phyloP scores from a whole-genome alignment of 208 protist genomes.

The Trypanosoma cruzi region DNA sequence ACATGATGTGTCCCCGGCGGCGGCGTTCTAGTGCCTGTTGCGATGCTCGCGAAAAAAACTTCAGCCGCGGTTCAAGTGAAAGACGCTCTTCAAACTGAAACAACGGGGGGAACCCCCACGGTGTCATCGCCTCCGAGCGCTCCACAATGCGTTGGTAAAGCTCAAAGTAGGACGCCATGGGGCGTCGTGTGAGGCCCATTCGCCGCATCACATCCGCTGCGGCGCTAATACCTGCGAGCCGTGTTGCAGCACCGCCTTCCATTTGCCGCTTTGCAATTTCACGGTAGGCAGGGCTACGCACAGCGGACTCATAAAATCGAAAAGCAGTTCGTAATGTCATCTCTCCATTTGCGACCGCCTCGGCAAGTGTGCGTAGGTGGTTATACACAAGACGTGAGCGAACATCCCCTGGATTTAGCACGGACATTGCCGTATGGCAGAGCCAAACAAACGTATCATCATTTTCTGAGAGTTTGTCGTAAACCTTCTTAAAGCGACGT shows the following conservation, averaged over 20 bases:
- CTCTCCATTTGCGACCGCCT: conserved; percentile 84
- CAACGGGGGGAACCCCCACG: conserved; percentile 91
- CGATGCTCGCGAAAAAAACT: conserved; percentile 82
- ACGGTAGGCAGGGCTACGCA: conserved; percentile 88
- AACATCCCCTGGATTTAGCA: conserved; percentile 90
- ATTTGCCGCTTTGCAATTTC: conserved; percentile 82
- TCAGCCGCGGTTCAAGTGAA: conserved; percentile 80
- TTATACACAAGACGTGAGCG: conserved; percentile 88
- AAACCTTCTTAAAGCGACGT: conserved; percentile 87
- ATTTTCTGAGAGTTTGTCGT: conserved; percentile 86
- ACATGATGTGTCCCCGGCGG: conserved; percentile 70
- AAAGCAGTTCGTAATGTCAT: conserved; percentile 91
- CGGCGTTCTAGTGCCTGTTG: conserved; percentile 83
- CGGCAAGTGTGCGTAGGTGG: conserved; percentile 82
- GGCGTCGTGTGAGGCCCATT: conserved; percentile 85
- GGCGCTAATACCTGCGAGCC: conserved; percentile 82
- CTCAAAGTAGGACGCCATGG: conserved; percentile 92
- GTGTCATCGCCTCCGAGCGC: conserved; percentile 90
- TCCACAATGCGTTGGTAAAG: conserved; percentile 92
- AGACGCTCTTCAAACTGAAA: conserved; percentile 93
- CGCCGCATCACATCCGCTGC: conserved; percentile 88
- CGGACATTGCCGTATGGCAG: conserved; percentile 91
- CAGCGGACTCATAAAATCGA: conserved; percentile 87
- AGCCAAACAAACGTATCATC: conserved; percentile 93
- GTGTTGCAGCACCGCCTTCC: conserved; percentile 78